Base-by-base conservation (phyloP, 306 rosid genomes). In the Vachellia collinsii region DNA sequence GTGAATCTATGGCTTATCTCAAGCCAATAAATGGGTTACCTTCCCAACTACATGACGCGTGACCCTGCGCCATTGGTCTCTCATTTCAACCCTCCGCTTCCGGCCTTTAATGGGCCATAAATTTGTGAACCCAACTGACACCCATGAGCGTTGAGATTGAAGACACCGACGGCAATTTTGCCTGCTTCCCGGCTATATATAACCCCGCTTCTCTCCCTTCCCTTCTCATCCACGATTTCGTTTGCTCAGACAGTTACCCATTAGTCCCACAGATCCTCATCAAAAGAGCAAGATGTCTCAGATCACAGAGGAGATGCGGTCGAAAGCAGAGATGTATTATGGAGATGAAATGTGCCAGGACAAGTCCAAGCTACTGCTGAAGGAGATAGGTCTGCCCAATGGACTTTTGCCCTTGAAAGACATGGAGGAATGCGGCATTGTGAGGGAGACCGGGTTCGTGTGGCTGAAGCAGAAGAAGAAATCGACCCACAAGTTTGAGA, bases 381-480 rank as follows among this genome's bases (percentile, higher is more conserved):
- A 58, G n/a, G 99, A 95, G 76, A 79, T 86, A 0, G 63, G 65
- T 0, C 87, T 94, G 1, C 97, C 99, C 12, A 93, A 91, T 10
- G 97, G 99, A 0, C 92, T 94, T 0, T 3, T 93, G 12, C 99
- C 99, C 0, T 4, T 94, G 84, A 77, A 88, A 5, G 99, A 94
- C 88, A 83, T 95, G 3, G 88, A 59, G 36, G 99, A 95, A 78
- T 90, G 96, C 42, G 99, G 99, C 7, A 83, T 82, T 75, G 85
- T 89, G 77, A 80, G 83, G 20, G 93, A 90, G 12, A 81, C 87
- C 0, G 99, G 99, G 7, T 90, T 88, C n/a, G 98, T 93, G 46
- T 92, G 99, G 99, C 87, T 96, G 4, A 96, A 87, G 87, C 98
- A 93, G 76, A 90, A 92, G 82, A 88, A 88, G 77, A 82, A 58